A percentile compares a stretch with the other conserved stretches of the same genome.
phyloP scores from a whole-genome alignment of 2,329 filamentous ascomycete species.

The Aspergillus eucalypticola region DNA sequence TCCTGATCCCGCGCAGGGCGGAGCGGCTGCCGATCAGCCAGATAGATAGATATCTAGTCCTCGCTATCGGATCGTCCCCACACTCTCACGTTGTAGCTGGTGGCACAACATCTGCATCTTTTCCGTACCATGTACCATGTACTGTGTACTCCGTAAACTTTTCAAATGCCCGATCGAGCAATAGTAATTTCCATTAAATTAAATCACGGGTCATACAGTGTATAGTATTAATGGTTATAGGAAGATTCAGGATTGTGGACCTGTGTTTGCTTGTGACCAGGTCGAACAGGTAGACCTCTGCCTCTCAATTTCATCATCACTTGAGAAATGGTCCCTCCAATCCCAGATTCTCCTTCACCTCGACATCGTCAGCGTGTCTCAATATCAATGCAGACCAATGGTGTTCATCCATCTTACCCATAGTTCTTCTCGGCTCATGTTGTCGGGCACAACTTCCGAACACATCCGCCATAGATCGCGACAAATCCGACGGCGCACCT shows the following conservation, averaged over 20 bases:
- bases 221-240: neutral
- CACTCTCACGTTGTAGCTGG: constrained; percentile 1
- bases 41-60: neutral
- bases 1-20: constrained; percentile 3
- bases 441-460: constrained; percentile 50
- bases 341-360: constrained; percentile 37
- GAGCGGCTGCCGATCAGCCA: constrained; percentile 12
- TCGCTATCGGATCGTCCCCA: constrained; percentile 2
- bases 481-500: constrained; percentile 51
- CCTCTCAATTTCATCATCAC: constrained; percentile 8
- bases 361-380: constrained; percentile 6
- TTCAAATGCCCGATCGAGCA: no score
- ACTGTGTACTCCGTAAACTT: neutral
- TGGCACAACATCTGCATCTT: neutral
- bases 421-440: constrained; percentile 50
- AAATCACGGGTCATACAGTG: neutral
- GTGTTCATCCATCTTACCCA: constrained; percentile 41
- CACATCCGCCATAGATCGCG: constrained; percentile 54
- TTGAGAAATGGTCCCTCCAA: constrained; percentile 36
- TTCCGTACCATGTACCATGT: neutral
- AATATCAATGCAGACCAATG: constrained; percentile 3
- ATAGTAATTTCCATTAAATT: no score
- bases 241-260: no score
- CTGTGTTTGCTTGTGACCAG: neutral
- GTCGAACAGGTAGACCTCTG: neutral